Conservation (phyloP, 495 filamentous ascomycete genomes). For the Podospora australis region DNA sequence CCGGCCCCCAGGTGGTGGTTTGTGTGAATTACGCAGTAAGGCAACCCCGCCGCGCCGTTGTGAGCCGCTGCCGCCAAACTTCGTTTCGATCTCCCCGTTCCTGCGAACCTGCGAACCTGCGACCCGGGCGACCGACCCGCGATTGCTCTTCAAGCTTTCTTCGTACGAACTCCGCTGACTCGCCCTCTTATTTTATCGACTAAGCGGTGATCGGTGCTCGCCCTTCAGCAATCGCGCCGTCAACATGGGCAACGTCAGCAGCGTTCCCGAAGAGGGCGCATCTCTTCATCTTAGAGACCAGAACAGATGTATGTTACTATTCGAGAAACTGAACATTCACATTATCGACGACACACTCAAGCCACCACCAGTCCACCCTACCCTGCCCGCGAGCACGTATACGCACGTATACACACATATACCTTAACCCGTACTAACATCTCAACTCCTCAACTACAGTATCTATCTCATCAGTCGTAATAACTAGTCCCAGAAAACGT, state of each 20-base stretch:
- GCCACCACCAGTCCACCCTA: too few species aligned
- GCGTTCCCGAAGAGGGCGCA: conserved; percentile 80
- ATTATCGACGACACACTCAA: too few species aligned
- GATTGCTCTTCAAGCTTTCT: not conserved
- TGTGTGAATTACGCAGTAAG: too few species aligned
- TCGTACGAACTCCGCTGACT: conserved; percentile 1
- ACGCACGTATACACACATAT: not conserved
- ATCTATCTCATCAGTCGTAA: conserved; percentile 66
- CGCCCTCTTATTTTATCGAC: conserved; percentile 2
- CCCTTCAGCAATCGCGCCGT: conserved; percentile 17
- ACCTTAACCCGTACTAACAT: conserved; percentile 1
- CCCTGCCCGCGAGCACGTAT: too few species aligned
- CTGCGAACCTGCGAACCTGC: conserved; percentile 1
- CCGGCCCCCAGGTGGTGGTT: too few species aligned
- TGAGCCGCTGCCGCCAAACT: conserved; percentile 12
- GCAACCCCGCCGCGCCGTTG: conserved; percentile 17
- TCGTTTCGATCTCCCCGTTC: conserved; percentile 4
- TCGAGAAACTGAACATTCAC: not conserved
- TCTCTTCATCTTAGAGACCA: conserved; percentile 85
- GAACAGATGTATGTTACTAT: conserved; percentile 58
- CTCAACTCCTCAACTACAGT: conserved; percentile 46
- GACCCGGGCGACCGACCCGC: not conserved
- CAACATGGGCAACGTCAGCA: conserved; percentile 88
- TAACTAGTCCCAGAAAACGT: conserved; percentile 70
- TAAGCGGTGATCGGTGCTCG: conserved; percentile 8